Base-by-base conservation (phyloP, 108 stramenopile species). In the Mediolabrus comicus region DNA sequence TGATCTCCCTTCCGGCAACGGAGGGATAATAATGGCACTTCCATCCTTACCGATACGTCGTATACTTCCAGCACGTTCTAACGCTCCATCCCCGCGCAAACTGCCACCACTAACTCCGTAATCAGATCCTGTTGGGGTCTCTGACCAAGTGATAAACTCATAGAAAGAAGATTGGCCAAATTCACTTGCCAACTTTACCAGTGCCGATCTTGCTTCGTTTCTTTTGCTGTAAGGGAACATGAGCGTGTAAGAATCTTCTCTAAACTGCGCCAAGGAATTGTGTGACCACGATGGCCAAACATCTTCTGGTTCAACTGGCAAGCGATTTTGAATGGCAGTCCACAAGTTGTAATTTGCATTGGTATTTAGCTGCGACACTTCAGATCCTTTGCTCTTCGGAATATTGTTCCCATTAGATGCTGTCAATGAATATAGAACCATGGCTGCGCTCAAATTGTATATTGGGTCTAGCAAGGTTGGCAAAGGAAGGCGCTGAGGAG, bases 261-360 rank as follows among this genome's bases (percentile, higher is more conserved):
- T 26, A 49, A 59, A 58, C 16, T 69, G 67, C 39, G 62, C 52
- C 30, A 59, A 17, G 4, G 75, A 69, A 58, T 77, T 69, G 55
- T 77, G 75, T 17, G 28, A 27, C 67, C 68, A 77, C 55, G 55
- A 77, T 36, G 75, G 68, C 75, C 75, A 77, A 28, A 39, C 75
- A 62, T 77, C 75, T 2, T 59, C 13, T 31, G 75, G 75, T 36
- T 64, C 32, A 1, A 68, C 68, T 16, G 30, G 36, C 56, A 77
- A 39, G 30, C 63, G 28, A 4, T 30, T 38, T 33, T 46, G 72
- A 11, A 73, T 73, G 11, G 32, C 62, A 14, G 30, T 30, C 72
- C 72, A 73, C 16, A 73, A 51, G 4, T 65, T 64, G 30, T 27
- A 25, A 49, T 73, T 73, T 34, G 72, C 62, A 33, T 65, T 34